Base-by-base conservation (phyloP, 2,329 filamentous ascomycete genomes). In the Colletotrichum gloeosporioides region DNA sequence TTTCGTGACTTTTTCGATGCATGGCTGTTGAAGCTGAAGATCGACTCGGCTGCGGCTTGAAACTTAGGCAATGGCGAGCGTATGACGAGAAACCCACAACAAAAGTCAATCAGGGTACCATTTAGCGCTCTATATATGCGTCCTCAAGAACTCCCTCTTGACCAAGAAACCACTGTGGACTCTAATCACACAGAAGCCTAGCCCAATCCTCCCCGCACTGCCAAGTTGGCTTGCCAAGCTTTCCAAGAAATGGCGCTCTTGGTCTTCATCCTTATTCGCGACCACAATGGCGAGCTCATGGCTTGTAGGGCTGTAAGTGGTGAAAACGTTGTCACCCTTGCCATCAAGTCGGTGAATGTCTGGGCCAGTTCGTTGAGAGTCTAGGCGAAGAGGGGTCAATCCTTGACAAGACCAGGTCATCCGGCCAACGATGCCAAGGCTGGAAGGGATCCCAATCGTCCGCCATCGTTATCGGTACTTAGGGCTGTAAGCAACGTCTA, bases 141-240 rank as follows among this genome's bases (percentile, higher is more conserved):
- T 10, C 12, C 44, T 12, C 7, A 4, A 22, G 3, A 7, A 0
- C 4, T 49, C 1, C 10, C 8, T 39, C 29, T 18, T 10, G 10
- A 6, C 36, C 18, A 68, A 36, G 44, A 53, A 10, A n/a, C n/a
- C n/a, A 53, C n/a, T n/a, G 12, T 22, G n/a, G 1, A 53, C 44
- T 22, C 44, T 53, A 22, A 53, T 22, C 44, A 10, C 44, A 13
- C 13, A n/a, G n/a, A 53, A 53, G 44, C 44, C 22, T 22, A 53
- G 44, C 10, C 44, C 44, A 53, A 13, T 13, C 10, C 44, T 53
- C 68, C 67, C 57, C 68, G 55, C 68, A 62, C n/a, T 25, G 68
- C 68, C 57, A 70, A 70, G 68, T 62, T 49, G 36, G 22, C n/a
- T 7, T 70, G 57, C 68, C 68, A 70, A 70, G 68, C 27, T 12